Evolutionary conservation across 768 basidiomycete genomes (phyloP), one percentile per base, ranked within the genome.

Genomic region (Suillus brevipes): DNA sequence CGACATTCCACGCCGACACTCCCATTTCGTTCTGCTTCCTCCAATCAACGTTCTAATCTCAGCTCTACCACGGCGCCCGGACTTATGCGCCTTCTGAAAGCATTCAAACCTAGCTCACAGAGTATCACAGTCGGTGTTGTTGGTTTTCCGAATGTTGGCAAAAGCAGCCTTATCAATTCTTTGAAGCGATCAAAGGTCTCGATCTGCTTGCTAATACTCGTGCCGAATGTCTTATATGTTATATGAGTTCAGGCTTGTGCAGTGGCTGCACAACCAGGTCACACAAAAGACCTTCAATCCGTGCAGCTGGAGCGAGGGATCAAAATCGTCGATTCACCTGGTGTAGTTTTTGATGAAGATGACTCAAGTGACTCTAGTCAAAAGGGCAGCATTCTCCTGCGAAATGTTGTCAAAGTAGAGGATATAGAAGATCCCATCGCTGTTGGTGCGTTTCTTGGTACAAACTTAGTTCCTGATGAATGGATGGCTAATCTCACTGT

Each of bases 101-200:
- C 89, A 0, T 92, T 91, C 75, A 91, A 89, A 67, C 89, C 89
- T 1, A 87, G 81, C 38, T 80, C 87, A 1, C 86, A 88, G 38
- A 90, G 87, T 67, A 81, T 94, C 60, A 95, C 93, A 0, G 85
- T 97, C 59, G 95, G 95, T 18, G 92, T 99, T 20, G 92, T 98
- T 5, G 97, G 97, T 2, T 97, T 95, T 77, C 97, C 97, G 1
- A 99, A 99, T 76, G 97, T 99, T 55, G 97, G 97, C 16, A 99
- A 99, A 80, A 96, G 94, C 64, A 92, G 89, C 71, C 73, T 99
- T 64, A 95, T 99, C 76, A 99, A 99, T 75, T 91, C 93, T 52
- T 79, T 99, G 60, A 95, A 95, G 77, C 80, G 94, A 43, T 86
- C 87, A 66, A 95, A 92, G 78, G 90, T 89, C 28, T 68, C n/a